Evolutionary conservation across 169 alveolate genomes (phyloP).

Genomic region (Condylostoma magnum): DNA sequence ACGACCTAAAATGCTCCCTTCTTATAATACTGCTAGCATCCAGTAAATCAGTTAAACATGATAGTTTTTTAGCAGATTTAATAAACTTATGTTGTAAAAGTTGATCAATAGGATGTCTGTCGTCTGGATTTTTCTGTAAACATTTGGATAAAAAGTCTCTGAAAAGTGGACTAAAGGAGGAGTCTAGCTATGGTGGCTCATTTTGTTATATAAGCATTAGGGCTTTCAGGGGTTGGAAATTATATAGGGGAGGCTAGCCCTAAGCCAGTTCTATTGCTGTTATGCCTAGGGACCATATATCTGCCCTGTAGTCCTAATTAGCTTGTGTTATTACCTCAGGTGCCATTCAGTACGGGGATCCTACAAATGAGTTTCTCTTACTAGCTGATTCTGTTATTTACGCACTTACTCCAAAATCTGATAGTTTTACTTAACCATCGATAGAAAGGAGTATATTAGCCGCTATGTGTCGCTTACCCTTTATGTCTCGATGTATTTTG

Average conservation of each 20-base stretch:
- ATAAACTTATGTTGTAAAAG: background rate
- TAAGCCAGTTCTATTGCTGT: conserved; percentile 65
- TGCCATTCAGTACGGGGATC: conserved; percentile 78
- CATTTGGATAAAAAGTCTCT: conserved; percentile 28
- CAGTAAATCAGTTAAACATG: conserved; percentile 2
- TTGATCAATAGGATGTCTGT: background rate
- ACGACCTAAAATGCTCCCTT: background rate
- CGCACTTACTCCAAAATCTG: conserved; percentile 84
- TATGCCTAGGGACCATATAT: conserved; percentile 72
- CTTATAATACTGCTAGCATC: background rate
- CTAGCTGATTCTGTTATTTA: conserved; percentile 48
- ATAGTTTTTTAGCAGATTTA: background rate
- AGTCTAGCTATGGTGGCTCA: conserved; percentile 26
- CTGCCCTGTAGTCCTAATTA: conserved; percentile 61
- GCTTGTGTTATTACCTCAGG: conserved; percentile 65
- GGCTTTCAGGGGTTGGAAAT: conserved; percentile 32
- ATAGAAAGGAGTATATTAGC: background rate
- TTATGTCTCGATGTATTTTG: conserved; percentile 22
- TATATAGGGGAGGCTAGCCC: conserved; percentile 68
- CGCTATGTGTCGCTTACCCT: too few relatives aligned
- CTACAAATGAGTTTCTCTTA: conserved; percentile 59
- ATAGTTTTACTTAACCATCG: conserved; percentile 35
- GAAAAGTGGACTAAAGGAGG: background rate
- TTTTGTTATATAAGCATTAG: conserved; percentile 18
- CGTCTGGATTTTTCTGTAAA: conserved; percentile 33